Base-by-base conservation (phyloP, 2,329 filamentous ascomycete species). In the Ceratocystis cubensis region DNA sequence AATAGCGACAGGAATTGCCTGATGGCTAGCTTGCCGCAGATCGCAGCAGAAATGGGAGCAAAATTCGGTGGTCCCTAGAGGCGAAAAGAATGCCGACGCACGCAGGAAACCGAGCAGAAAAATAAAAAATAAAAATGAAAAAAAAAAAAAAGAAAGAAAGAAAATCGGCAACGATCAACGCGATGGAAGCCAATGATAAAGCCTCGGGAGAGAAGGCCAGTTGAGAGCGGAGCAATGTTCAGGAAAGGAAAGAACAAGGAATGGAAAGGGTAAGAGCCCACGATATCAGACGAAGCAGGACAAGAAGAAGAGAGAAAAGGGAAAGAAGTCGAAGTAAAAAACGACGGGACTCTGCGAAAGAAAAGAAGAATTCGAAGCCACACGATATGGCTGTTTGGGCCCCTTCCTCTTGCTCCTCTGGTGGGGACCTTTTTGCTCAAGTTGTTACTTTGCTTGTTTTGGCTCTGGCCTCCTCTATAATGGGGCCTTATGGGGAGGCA, bases 111-210 rank as follows among this genome's bases (percentile, higher is more conserved):
- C 8, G 8, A 10, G 3, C 33, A 41, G 37, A 41, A 13, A 33
- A 67, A 70, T 50, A 28, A 17, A 53, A 67, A 28, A 28, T 5
- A 5, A 28, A 28, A 28, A 28, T 28, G 69, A 67, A 61, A 50
- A 62, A 67, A 61, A 61, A 66, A 65, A 61, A 64, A 64, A 68
- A 37, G 48, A 69, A 73, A 71, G 66, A 70, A 70, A 70, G 71
- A 70, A 71, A 69, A 68, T 30, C 3, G 15, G 53, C 53, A 25
- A 59, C 72, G 71, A 70, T 70, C 71, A 67, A 71, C 69, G 70
- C 69, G 70, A 70, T 70, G 69, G 63, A 45, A 57, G 61, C 10
- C 37, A 46, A 3, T 13, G 41, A 50, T 37, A 62, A 20, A 67
- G 17, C 4, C 25, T 59, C 53, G 66, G 71, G 70, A 70, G 66